Evolutionary conservation across 306 rosid species (phyloP), one percentile per base, ranked within the genome.

Genomic region (Hylodesmum podocarpum): DNA sequence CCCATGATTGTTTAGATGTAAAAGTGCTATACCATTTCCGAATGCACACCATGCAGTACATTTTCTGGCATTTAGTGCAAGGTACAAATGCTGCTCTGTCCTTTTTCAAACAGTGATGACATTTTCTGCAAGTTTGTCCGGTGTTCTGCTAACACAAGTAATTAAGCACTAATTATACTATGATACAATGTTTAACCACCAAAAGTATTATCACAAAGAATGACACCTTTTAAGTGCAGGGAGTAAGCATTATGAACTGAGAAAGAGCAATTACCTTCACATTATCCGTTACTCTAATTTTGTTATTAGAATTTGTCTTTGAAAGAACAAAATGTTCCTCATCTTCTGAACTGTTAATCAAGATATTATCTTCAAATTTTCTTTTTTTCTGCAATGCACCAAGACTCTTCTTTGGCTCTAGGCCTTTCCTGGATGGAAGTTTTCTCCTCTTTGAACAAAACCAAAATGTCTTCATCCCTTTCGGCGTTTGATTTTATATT

Each of bases 91-190:
- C 8, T 72, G 29, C n/a, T 18, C 80, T 86, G 33, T 78, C 85
- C 77, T 47, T 83, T 77, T 75, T 86, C 89, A 73, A 44, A 74
- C 97, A 92, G 39, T 90, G 97, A 71, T 92, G 97, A 72, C 97
- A 92, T 70, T 10, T 80, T 65, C 44, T 50, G 51, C 33, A 6
- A 41, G 8, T 67, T 59, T 64, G 62, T 34, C 7, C 73, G 5
- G 3, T 37, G 50, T 33, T 70, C 91, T 89, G 81, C 54, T 71
- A 51, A 40, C 8, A 53, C 51, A 55, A 70, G 14, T 18, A 75
- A 43, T 70, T 13, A 14, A n/a, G n/a, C 14, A 37, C 14, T 37
- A 58, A 54, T 63, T 74, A 58, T n/a, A 22, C 34, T 18, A n/a
- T 39, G 8, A 47, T 55, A 61, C 22, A 66, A n/a, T n/a, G n/a